A percentile compares a stretch with the other conserved stretches of the same genome.
These are phyloP conservation scores for Cyanidioschyzon merolae DNA, from an alignment of 23 red algal species.

Conservation along the genomic window DNA sequence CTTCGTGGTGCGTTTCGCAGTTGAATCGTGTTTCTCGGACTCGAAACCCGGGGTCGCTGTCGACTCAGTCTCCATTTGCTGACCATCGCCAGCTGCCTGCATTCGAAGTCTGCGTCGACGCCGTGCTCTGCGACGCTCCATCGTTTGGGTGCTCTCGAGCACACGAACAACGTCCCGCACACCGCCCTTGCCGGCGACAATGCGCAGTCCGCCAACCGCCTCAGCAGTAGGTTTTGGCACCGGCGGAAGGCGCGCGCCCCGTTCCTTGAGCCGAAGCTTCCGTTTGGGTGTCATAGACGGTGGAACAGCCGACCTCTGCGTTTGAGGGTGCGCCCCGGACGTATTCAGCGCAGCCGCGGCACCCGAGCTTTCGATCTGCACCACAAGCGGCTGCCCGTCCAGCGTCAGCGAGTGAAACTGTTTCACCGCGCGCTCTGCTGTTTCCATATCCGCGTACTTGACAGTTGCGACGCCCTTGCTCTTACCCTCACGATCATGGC, in stretches of 20 bases:
- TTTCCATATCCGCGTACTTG: constrained; percentile 13
- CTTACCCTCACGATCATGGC: constrained; percentile 8
- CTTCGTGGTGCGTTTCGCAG: background rate
- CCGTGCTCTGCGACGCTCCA: background rate
- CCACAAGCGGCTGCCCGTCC: constrained; percentile 10
- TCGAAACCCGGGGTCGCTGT: background rate
- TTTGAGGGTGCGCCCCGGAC: background rate
- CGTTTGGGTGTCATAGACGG: background rate
- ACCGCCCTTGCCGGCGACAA: background rate
- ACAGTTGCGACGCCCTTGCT: constrained; percentile 1
- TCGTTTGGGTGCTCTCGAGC: background rate
- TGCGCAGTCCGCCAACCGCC: background rate
- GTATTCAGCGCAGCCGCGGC: background rate
- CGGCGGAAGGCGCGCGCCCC: background rate
- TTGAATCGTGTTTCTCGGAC: background rate
- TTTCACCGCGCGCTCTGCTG: background rate
- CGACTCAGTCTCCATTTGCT: background rate
- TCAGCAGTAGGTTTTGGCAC: background rate
- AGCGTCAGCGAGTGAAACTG: constrained; percentile 6
- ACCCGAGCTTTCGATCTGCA: background rate
- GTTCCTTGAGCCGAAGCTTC: background rate
- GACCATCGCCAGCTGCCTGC: background rate
- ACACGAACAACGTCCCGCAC: background rate
- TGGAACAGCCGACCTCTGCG: background rate
- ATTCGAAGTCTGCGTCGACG: background rate